Conservation (phyloP, 2,329 filamentous ascomycete species). For the Dactylellina leptospora region DNA sequence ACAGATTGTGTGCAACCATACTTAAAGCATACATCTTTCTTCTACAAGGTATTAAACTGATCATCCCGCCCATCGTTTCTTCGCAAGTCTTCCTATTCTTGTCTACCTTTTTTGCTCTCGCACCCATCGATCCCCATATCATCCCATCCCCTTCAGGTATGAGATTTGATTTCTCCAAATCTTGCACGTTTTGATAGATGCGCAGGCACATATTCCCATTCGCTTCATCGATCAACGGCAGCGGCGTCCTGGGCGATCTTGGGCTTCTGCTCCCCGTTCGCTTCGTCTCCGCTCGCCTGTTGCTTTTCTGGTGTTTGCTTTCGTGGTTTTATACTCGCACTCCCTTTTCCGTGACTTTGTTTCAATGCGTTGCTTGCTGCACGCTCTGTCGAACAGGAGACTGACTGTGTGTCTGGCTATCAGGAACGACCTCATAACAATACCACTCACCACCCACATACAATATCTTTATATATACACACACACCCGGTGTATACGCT, state of each 20-base stretch:
- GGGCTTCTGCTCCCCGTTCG: constrained; percentile 20
- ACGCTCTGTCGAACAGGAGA: too few species aligned
- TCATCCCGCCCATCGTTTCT: constrained; percentile 44
- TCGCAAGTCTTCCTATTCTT: constrained; percentile 39
- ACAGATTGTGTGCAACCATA: constrained; percentile 36
- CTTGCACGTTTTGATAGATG: constrained; percentile 25
- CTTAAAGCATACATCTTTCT: constrained; percentile 46
- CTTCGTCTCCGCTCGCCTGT: constrained; percentile 19
- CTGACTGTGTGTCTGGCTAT: constrained; percentile 19
- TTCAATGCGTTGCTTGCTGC: background rate
- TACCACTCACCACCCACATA: background rate
- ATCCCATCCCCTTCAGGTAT: background rate
- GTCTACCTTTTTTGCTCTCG: constrained; percentile 1
- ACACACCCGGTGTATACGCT: background rate
- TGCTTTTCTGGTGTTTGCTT: constrained; percentile 12
- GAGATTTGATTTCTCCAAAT: constrained; percentile 18
- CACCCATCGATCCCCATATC: background rate
- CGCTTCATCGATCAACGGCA: constrained; percentile 23
- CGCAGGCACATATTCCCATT: background rate
- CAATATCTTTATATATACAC: constrained; percentile 12
- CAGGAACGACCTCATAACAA: constrained; percentile 8
- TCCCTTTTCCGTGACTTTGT: background rate
- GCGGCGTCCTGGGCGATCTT: constrained; percentile 20
- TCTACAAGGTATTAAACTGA: constrained; percentile 53
- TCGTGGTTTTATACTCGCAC: background rate